Evolutionary conservation across 371 early-diverging fungal genomes (phyloP).

Genomic region (Mortierella sp.): DNA sequence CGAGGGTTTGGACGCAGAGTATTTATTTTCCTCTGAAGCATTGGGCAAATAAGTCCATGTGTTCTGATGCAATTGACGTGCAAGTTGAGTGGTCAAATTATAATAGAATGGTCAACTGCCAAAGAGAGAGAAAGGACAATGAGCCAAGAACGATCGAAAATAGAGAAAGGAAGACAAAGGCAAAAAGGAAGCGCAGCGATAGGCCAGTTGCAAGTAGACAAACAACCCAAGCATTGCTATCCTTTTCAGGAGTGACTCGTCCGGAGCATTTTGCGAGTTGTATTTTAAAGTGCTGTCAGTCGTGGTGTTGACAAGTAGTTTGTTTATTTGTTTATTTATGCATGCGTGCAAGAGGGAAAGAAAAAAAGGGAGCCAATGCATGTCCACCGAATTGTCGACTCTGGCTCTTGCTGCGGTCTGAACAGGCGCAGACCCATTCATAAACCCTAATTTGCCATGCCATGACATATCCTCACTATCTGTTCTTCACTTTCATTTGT

Average conservation of each 20-base stretch:
- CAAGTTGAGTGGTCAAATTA: background rate
- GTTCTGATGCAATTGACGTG: background rate
- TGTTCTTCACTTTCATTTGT: background rate
- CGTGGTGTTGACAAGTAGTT: background rate
- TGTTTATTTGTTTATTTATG: background rate
- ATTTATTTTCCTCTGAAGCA: background rate
- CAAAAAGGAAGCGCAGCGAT: constrained; percentile 11
- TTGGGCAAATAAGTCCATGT: background rate
- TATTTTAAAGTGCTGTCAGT: background rate
- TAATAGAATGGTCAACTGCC: background rate
- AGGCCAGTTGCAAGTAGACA: background rate
- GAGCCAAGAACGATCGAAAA: background rate
- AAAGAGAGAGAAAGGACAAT: background rate
- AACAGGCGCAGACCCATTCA: background rate
- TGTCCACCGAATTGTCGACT: constrained; percentile 5
- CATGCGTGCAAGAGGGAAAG: background rate
- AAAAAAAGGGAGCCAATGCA: constrained; percentile 12
- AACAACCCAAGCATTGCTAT: background rate
- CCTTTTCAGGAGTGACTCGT: constrained; percentile 15
- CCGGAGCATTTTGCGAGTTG: background rate
- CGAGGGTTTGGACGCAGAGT: background rate
- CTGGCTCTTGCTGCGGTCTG: constrained; percentile 1
- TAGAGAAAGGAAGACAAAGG: background rate
- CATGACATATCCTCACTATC: background rate
- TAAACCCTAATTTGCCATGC: constrained; percentile 7